These are phyloP conservation scores for Amaranthus cruentus DNA, from an alignment of 148 eudicot genomes.

Conservation along the genomic window DNA sequence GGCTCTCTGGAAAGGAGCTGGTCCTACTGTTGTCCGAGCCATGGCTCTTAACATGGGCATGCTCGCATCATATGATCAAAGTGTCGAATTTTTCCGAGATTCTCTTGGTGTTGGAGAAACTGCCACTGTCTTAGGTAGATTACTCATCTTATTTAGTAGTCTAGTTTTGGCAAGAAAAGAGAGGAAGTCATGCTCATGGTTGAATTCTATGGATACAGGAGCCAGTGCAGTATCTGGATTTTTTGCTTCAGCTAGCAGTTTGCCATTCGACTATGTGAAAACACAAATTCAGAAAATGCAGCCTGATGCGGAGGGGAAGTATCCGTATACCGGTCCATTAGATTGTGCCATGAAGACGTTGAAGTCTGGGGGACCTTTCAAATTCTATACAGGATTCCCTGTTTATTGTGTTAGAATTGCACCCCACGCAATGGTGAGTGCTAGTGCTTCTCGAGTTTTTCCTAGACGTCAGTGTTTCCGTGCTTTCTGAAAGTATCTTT, in stretches of 20 bases:
- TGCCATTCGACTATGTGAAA: constrained; percentile 92
- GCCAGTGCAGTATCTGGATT: constrained; percentile 93
- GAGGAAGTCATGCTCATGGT: not conserved
- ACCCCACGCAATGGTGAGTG: constrained; percentile 84
- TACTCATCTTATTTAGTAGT: not conserved
- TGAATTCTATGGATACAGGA: constrained; percentile 28
- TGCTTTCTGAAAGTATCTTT: not conserved
- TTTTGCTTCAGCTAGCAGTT: constrained; percentile 92
- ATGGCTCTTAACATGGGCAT: constrained; percentile 99
- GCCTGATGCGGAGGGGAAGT: constrained; percentile 86
- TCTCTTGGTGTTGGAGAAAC: constrained; percentile 70
- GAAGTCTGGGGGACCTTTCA: constrained; percentile 83
- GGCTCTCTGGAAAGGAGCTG: constrained; percentile 91
- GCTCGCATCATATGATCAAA: constrained; percentile 98
- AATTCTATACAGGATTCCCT: constrained; percentile 92
- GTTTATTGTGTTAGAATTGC: constrained; percentile 91
- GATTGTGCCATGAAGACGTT: constrained; percentile 86
- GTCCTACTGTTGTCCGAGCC: constrained; percentile 92
- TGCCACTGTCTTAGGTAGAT: constrained; percentile 72
- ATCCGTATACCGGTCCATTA: constrained; percentile 70
- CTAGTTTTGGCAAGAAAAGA: not conserved
- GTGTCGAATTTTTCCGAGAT: constrained; percentile 80
- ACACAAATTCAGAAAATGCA: constrained; percentile 99
- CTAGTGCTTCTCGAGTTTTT: not conserved
- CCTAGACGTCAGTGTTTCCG: not conserved